A percentile compares a stretch with the other conserved stretches of the same genome.
Conservation (phyloP, 2,329 filamentous ascomycete genomes). For the Elsinoe necatrix region DNA sequence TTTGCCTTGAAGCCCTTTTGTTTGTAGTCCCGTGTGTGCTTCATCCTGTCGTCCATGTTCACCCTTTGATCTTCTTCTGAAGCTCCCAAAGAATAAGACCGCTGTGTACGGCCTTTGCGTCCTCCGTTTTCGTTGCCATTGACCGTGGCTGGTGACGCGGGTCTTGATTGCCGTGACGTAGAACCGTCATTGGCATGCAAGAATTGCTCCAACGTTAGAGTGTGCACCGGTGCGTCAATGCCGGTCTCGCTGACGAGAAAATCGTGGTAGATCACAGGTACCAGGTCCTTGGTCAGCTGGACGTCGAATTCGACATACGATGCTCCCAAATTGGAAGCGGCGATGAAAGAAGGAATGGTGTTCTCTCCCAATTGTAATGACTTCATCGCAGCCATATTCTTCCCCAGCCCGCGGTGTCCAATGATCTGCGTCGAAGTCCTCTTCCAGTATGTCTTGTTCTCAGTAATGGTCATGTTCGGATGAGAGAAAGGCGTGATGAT, state of each 20-base stretch:
- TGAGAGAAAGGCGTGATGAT: slow-evolving; percentile 92
- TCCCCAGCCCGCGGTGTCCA: slow-evolving; percentile 69
- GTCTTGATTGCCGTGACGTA: slow-evolving; percentile 39
- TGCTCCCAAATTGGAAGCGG: slow-evolving; percentile 83
- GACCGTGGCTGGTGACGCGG: slow-evolving; percentile 36
- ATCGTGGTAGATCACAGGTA: slow-evolving; percentile 97
- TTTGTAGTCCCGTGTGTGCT: slow-evolving; percentile 93
- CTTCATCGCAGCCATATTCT: slow-evolving; percentile 74
- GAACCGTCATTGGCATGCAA: slow-evolving; percentile 66
- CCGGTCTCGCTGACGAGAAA: slow-evolving; percentile 97
- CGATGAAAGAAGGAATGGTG: slow-evolving; percentile 90
- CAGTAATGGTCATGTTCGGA: slow-evolving; percentile 85
- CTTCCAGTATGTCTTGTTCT: slow-evolving; percentile 93
- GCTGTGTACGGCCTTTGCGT: slow-evolving; percentile 29
- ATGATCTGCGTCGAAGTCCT: slow-evolving; percentile 81
- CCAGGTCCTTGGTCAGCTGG: slow-evolving; percentile 95
- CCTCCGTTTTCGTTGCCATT: slow-evolving; percentile 15
- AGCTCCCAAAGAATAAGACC: slow-evolving; percentile 54
- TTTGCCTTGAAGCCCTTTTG: slow-evolving; percentile 94
- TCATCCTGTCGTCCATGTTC: slow-evolving; percentile 78
- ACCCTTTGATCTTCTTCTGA: slow-evolving; percentile 37
- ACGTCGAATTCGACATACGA: slow-evolving; percentile 72
- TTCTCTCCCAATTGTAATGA: slow-evolving; percentile 95
- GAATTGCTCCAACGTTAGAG: slow-evolving; percentile 89
- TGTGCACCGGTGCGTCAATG: slow-evolving; percentile 93